Evolutionary conservation across 2,329 filamentous ascomycete species (phyloP).

Genomic region (Monosporascus sp.): DNA sequence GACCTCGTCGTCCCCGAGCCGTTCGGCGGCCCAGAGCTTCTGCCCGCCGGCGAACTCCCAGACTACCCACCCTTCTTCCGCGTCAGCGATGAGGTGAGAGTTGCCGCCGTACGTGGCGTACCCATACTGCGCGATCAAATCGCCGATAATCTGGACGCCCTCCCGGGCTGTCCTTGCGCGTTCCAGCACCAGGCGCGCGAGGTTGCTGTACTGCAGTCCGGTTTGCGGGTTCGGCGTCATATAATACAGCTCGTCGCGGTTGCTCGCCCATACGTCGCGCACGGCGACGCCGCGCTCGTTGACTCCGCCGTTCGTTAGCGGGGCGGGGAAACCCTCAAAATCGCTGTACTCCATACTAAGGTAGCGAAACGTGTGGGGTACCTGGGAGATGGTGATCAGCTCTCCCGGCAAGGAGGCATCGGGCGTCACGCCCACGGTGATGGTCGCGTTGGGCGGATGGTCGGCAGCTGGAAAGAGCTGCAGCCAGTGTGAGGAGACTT

Average conservation of each 20-base stretch:
- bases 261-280: slow-evolving; percentile 36
- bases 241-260: slow-evolving; percentile 31
- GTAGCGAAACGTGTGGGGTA: slow-evolving; percentile 19
- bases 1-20: slow-evolving; percentile 16
- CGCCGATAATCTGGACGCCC: slow-evolving; percentile 37
- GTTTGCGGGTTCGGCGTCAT: slow-evolving; percentile 36
- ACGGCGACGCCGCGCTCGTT: slow-evolving; percentile 37
- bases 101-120: slow-evolving; percentile 39
- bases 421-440: slow-evolving; percentile 36
- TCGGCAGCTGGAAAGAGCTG: slow-evolving; percentile 38
- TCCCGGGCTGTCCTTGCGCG: slow-evolving; percentile 34
- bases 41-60: slow-evolving; percentile 24
- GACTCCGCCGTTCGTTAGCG: slow-evolving; percentile 38
- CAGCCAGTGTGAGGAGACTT: slow-evolving; percentile 42
- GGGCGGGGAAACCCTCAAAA: slow-evolving; percentile 37
- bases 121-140: slow-evolving; percentile 32
- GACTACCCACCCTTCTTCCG: slow-evolving; percentile 24
- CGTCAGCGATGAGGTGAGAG: slow-evolving; percentile 34
- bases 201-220: slow-evolving; percentile 36
- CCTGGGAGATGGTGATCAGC: slow-evolving; percentile 21
- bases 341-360: slow-evolving; percentile 29
- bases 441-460: slow-evolving; percentile 34
- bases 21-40: slow-evolving; percentile 22
- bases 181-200: slow-evolving; percentile 34
- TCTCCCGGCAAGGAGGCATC: slow-evolving; percentile 30